Percentiles rank a stretch among this genome's conserved stretches.
These are phyloP conservation scores for Parasarocladium wereldwijsianum DNA, from an alignment of 2,329 filamentous ascomycete genomes.

Conservation along the genomic window DNA sequence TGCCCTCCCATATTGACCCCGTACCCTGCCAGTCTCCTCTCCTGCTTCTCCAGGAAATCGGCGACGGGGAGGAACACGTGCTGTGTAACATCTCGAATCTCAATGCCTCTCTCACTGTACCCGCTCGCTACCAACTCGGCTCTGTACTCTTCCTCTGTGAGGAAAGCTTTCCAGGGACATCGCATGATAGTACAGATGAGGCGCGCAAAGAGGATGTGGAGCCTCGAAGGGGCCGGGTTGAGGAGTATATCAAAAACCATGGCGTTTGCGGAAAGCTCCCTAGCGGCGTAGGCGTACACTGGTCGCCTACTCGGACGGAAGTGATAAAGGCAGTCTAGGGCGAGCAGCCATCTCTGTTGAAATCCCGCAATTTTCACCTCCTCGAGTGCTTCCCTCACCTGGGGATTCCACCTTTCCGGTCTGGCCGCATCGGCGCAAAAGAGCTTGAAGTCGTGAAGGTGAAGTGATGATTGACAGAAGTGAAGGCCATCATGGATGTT, in stretches of 20 bases:
- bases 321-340: constrained; percentile 41
- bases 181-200: constrained; percentile 29
- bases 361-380: constrained; percentile 12
- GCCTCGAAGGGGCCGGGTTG: constrained; percentile 13
- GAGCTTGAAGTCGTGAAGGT: constrained; percentile 20
- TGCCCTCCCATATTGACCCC: constrained; percentile 21
- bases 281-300: constrained; percentile 25
- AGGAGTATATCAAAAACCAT: constrained; percentile 41
- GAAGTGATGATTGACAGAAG: too few species aligned
- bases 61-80: constrained; percentile 36
- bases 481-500: too few species aligned
- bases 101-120: constrained; percentile 25
- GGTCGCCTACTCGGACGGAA: constrained; percentile 35
- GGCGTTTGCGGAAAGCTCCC: constrained; percentile 27
- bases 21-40: constrained; percentile 16
- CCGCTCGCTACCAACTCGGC: constrained; percentile 29
- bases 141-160: constrained; percentile 29
- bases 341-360: constrained; percentile 33
- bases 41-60: constrained; percentile 23
- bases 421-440: constrained; percentile 34
- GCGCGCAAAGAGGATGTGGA: constrained; percentile 19
- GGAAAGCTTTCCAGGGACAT: constrained; percentile 32
- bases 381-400: constrained; percentile 12
- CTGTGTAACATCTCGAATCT: constrained; percentile 33
- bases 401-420: constrained; percentile 24